A percentile compares a stretch with the other conserved stretches of the same genome.
phyloP scores from a whole-genome alignment of 1,139 yeast genomes.

The Taphrina pruni region DNA sequence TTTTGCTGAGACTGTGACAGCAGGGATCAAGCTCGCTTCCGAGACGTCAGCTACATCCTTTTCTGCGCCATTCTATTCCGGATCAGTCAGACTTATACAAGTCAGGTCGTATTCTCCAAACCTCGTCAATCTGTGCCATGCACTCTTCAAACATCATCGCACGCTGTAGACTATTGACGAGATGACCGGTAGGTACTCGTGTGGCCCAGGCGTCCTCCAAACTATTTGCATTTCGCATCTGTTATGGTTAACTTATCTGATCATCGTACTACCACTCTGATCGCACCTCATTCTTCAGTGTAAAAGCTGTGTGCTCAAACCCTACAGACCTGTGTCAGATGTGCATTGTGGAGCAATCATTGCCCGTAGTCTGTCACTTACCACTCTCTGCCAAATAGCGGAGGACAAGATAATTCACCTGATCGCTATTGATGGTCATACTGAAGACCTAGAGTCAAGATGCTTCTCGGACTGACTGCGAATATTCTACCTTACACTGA shows the following conservation, averaged over 20 bases:
- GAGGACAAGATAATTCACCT: constrained; percentile 90
- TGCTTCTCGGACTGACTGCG: not conserved
- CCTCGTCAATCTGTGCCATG: constrained; percentile 37
- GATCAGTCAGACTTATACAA: not conserved
- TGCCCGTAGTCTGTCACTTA: constrained; percentile 45
- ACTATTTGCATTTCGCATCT: constrained; percentile 62
- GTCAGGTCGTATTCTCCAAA: not conserved
- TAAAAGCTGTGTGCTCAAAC: constrained; percentile 76
- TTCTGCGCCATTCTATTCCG: constrained; percentile 24
- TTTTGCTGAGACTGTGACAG: not conserved
- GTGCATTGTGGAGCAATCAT: not conserved
- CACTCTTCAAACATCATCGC: constrained; percentile 40
- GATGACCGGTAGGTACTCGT: constrained; percentile 38
- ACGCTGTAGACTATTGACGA: constrained; percentile 25
- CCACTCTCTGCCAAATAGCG: constrained; percentile 91
- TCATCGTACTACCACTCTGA: constrained; percentile 65
- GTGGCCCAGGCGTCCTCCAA: constrained; percentile 44
- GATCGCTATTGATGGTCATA: constrained; percentile 58
- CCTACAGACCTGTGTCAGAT: constrained; percentile 47
- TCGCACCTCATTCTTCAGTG: constrained; percentile 77
- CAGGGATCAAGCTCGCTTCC: constrained; percentile 27
- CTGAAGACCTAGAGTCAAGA: not conserved
- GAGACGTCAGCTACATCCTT: constrained; percentile 16
- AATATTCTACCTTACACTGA: not conserved
- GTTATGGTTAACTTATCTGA: constrained; percentile 81